Evolutionary conservation across 148 eudicot genomes (phyloP).

Genomic region (Cornus kousa): DNA sequence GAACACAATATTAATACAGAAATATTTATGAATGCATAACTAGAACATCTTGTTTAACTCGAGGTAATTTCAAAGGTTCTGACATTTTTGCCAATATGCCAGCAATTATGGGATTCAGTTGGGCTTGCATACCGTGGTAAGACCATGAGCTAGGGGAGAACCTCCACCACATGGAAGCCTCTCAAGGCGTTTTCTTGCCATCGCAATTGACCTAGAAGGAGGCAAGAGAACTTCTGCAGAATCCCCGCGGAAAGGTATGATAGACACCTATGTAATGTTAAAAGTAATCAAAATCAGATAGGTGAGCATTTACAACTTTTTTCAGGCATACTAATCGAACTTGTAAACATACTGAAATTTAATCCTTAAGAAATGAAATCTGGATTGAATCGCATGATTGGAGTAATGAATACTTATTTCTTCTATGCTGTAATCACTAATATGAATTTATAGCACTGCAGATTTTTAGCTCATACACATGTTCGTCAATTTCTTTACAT

Average conservation of each 20-base stretch:
- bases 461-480: not conserved
- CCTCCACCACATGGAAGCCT: conserved; percentile 99
- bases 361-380: not conserved
- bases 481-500: not conserved
- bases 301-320: not conserved
- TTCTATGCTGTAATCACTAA: not conserved
- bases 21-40: not conserved
- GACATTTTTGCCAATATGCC: not conserved
- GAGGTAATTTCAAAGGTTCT: not conserved
- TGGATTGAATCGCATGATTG: not conserved
- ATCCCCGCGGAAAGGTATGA: conserved; percentile 98
- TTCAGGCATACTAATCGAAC: not conserved
- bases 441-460: not conserved
- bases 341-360: not conserved
- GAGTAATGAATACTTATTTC: not conserved
- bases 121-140: conserved; percentile 69
- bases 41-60: not conserved
- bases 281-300: conserved; percentile 9
- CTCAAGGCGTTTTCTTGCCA: conserved; percentile 99
- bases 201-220: conserved; percentile 93
- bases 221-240: conserved; percentile 92
- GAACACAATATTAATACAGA: not conserved
- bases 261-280: conserved; percentile 52
- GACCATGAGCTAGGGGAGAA: conserved; percentile 98
- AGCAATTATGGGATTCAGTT: not conserved